Base-by-base conservation (phyloP, 257 asterid genomes). In the Solanum arcanum region DNA sequence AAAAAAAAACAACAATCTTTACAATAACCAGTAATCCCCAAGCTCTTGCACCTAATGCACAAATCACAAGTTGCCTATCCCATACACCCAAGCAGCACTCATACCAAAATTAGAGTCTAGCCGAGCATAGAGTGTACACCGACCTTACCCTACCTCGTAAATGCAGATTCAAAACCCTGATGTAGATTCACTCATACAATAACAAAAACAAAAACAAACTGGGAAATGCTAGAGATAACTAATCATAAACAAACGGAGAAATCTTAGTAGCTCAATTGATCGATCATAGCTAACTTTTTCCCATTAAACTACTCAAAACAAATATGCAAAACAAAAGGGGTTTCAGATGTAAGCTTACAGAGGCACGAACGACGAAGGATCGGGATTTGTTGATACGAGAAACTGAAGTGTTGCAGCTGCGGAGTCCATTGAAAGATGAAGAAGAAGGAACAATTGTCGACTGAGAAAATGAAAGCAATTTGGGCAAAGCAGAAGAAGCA, bases 371-470 rank as follows among this genome's bases (percentile, higher is more conserved):
- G 25, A 88, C 70, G 35, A 89, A 88, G 11, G 90, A 86, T 87
- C 89, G 90, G 1, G 90, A 86, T 76, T 87, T 80, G 39, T 86
- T 80, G 62, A 46, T 89, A 29, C 86, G 92, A 75, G 94, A 56
- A 1, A 72, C 86, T 52, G 91, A 76, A 78, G 95, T 83, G 60
- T 78, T 91, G 47, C 85, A 88, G 87, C 82, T 90, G 62, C 87
- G 91, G 88, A 89, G 87, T 72, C 91, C 94, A 84, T 92, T 88
- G 89, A 94, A 92, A 14, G 96, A 88, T 56, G 95, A 93, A 37
- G 25, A 68, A 25, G 42, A 37, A 59, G 91, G 39, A 39, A 92
- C 84, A 66, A 92, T 62, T 85, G 90, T 62, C 23, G 93, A 89
- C 60, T 77, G 84, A 80, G 68, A 80, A 80, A 49, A 29, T 1